phyloP scores from a whole-genome alignment of 306 rosid species.

The Crotalaria pallida region DNA sequence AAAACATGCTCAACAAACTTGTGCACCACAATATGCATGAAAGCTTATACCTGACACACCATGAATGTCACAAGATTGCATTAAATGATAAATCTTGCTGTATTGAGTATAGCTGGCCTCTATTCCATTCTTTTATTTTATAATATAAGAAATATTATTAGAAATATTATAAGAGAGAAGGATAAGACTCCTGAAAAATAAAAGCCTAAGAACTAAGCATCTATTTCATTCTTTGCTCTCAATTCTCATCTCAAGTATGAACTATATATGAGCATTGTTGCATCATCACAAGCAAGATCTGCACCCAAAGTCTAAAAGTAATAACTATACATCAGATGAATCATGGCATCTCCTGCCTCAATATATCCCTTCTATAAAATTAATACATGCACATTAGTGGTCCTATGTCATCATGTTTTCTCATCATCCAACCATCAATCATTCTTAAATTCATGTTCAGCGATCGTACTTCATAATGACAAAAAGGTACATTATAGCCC shows the following conservation, averaged over 20 bases:
- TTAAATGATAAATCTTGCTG: background rate
- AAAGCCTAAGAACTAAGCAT: no score
- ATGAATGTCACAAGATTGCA: background rate
- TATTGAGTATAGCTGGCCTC: background rate
- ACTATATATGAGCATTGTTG: background rate
- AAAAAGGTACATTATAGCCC: slow-evolving; percentile 7
- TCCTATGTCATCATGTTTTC: background rate
- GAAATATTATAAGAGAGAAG: no score
- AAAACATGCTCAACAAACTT: background rate
- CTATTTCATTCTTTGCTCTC: background rate
- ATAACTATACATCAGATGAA: background rate
- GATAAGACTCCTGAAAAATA: no score
- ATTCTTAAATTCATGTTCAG: background rate
- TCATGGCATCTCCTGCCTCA: background rate
- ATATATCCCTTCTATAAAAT: background rate
- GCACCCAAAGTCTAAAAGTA: background rate
- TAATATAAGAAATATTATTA: no score
- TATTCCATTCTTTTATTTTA: background rate
- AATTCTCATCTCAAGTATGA: background rate
- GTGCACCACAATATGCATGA: background rate
- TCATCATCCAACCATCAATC: background rate
- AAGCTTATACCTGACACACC: background rate
- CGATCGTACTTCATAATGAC: background rate
- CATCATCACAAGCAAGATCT: background rate
- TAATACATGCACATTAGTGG: background rate